Percentiles rank a stretch among this genome's conserved stretches.
Conservation (phyloP, 169 alveolate genomes). For the Plasmodium gonderi region DNA sequence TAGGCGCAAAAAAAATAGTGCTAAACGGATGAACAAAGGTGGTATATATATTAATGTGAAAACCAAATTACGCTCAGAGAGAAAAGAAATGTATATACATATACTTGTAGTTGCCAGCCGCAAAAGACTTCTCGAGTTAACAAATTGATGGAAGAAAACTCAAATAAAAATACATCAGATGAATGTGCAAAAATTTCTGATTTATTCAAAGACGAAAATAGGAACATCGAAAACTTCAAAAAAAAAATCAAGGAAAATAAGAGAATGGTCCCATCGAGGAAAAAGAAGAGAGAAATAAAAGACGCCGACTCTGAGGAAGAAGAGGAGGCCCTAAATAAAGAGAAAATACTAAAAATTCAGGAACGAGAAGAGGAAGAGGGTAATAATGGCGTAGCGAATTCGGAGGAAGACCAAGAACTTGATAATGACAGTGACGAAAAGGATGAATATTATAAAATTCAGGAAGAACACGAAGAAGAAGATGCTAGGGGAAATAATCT, state of each 20-base stretch:
- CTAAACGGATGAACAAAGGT: no score
- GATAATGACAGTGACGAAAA: background rate
- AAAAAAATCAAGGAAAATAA: background rate
- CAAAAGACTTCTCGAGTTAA: background rate
- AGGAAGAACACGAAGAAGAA: background rate
- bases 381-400: background rate
- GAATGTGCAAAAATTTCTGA: background rate
- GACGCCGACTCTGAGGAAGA: background rate
- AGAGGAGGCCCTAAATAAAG: background rate
- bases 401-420: background rate
- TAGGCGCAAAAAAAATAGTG: background rate
- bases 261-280: background rate
- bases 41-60: no score
- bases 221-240: conserved; percentile 16
- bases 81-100: background rate
- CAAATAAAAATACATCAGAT: background rate
- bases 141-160: background rate
- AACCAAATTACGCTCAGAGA: background rate
- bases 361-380: background rate
- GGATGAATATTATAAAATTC: background rate
- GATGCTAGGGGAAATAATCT: background rate
- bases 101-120: background rate
- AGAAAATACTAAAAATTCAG: background rate
- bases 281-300: conserved; percentile 28
- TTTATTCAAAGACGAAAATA: conserved; percentile 9